Percentiles rank a stretch among this genome's conserved stretches.
phyloP scores from a whole-genome alignment of 1,139 yeast genomes.

The Yamadazyma dendronema region DNA sequence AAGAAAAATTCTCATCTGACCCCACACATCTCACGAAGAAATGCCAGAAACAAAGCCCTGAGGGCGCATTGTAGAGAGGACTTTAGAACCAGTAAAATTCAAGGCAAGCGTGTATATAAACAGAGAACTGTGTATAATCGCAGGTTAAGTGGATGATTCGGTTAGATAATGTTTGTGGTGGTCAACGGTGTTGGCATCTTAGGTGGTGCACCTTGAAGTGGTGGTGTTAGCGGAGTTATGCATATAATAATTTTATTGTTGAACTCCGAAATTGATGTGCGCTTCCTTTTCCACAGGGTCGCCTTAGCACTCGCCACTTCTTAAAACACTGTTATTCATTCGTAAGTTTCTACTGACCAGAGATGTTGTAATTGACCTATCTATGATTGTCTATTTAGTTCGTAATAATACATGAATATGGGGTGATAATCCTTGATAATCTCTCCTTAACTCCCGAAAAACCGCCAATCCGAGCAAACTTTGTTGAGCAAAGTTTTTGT shows the following conservation, averaged over 20 bases:
- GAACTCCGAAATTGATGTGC: too few species aligned
- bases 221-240: background rate
- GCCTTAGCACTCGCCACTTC: too few species aligned
- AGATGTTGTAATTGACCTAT: too few species aligned
- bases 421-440: too few species aligned
- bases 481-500: conserved; percentile 1
- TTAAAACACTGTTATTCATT: too few species aligned
- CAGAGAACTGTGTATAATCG: background rate
- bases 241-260: background rate
- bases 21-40: conserved; percentile 7
- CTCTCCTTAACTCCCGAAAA: conserved; percentile 2
- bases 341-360: too few species aligned
- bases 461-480: background rate
- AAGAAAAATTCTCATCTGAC: background rate
- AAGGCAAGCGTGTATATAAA: background rate
- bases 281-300: too few species aligned
- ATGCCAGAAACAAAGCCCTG: background rate
- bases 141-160: background rate
- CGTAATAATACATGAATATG: too few species aligned
- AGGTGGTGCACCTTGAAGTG: too few species aligned
- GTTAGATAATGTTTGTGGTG: background rate
- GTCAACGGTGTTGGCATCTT: background rate
- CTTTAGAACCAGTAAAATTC: background rate
- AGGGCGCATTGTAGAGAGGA: background rate
- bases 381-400: too few species aligned